These are phyloP conservation scores for Candida smagusa DNA, from an alignment of 1,139 yeast species.

Conservation along the genomic window DNA sequence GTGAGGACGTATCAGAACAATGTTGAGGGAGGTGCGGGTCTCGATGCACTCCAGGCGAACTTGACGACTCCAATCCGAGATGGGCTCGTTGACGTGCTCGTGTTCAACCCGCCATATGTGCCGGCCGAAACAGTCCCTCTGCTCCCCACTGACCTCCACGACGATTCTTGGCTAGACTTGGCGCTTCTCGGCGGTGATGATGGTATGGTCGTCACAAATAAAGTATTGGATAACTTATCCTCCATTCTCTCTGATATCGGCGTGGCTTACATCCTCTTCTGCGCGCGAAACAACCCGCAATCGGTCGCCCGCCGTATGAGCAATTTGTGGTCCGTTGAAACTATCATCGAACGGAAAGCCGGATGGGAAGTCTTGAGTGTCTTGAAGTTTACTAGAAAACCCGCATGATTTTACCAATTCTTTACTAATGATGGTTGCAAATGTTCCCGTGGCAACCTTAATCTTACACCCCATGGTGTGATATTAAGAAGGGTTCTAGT, in stretches of 20 bases:
- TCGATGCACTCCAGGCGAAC: constrained; percentile 62
- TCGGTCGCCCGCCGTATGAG: constrained; percentile 50
- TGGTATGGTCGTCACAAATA: constrained; percentile 83
- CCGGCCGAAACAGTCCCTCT: constrained; percentile 68
- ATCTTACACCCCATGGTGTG: too few relatives aligned
- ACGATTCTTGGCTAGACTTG: constrained; percentile 73
- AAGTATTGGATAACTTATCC: constrained; percentile 52
- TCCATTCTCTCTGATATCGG: constrained; percentile 52
- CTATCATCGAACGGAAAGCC: constrained; percentile 66
- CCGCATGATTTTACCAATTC: not conserved
- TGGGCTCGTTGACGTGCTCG: constrained; percentile 56
- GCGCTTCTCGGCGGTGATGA: constrained; percentile 86
- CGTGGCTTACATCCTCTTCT: constrained; percentile 76
- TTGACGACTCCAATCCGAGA: constrained; percentile 50
- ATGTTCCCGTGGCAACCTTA: too few relatives aligned
- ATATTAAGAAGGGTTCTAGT: too few relatives aligned
- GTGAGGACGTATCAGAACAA: constrained; percentile 32
- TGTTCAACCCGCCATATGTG: constrained; percentile 95
- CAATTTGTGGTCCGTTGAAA: constrained; percentile 53
- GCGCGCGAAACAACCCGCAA: constrained; percentile 83
- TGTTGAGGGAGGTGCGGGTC: constrained; percentile 3
- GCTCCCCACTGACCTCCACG: constrained; percentile 50
- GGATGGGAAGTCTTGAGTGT: constrained; percentile 96
- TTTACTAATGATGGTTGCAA: too few relatives aligned
- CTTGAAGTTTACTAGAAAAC: constrained; percentile 41